phyloP scores from a whole-genome alignment of 2,329 filamentous ascomycete genomes.

The Bipolaris victoriae region DNA sequence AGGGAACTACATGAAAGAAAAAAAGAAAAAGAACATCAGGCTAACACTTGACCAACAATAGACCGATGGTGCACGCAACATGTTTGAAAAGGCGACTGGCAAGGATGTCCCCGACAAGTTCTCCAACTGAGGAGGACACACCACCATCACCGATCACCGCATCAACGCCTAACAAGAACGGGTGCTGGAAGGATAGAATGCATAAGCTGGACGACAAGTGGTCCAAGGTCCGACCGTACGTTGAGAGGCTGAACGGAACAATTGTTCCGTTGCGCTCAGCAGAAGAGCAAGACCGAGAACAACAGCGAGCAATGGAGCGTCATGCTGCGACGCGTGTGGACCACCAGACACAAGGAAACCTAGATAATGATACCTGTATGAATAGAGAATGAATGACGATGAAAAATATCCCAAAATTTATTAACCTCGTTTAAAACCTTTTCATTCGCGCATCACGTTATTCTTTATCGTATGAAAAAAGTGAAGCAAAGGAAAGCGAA shows the following conservation, averaged over 20 bases:
- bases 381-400: too few species aligned
- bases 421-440: too few species aligned
- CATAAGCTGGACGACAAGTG: conserved; percentile 17
- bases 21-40: too few species aligned
- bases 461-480: too few species aligned
- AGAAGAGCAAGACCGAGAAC: not conserved
- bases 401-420: too few species aligned
- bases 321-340: not conserved
- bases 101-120: conserved; percentile 57
- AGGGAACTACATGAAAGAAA: too few species aligned
- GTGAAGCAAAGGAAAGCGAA: too few species aligned
- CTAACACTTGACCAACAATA: conserved; percentile 11
- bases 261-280: conserved; percentile 9
- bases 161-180: not conserved
- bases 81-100: conserved; percentile 60
- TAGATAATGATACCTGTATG: too few species aligned
- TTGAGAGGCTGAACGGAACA: conserved; percentile 23
- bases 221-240: conserved; percentile 18
- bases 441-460: too few species aligned
- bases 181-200: conserved; percentile 5
- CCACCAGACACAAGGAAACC: too few species aligned
- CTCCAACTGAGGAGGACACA: conserved; percentile 49
- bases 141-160: not conserved
- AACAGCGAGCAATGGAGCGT: too few species aligned
- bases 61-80: conserved; percentile 56